Conservation (phyloP, 805 yeast genomes). For the Metschnikowia gruessii region DNA sequence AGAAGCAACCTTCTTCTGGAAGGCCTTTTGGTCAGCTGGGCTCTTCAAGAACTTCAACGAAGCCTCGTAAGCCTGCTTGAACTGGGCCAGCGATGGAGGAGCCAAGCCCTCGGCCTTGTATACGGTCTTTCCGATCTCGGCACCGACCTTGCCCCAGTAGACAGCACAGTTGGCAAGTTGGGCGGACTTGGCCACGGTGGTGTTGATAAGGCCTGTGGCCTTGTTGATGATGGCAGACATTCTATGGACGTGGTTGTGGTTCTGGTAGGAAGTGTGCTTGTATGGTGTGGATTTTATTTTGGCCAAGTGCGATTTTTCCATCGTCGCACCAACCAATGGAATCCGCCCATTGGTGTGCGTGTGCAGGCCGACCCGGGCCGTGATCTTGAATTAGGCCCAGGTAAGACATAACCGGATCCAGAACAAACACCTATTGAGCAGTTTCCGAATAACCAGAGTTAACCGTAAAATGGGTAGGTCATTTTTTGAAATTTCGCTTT, state of each 20-base stretch:
- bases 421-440: too few relatives aligned
- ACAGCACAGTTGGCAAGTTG: slow-evolving; percentile 52
- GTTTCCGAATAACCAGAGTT: too few relatives aligned
- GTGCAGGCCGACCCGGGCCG: slow-evolving; percentile 12
- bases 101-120: slow-evolving; percentile 90
- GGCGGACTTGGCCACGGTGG: slow-evolving; percentile 35
- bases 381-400: slow-evolving; percentile 4
- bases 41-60: slow-evolving; percentile 37
- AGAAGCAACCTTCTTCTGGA: slow-evolving; percentile 45
- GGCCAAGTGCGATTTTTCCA: slow-evolving; percentile 11
- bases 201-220: slow-evolving; percentile 39
- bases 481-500: too few relatives aligned
- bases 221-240: slow-evolving; percentile 46
- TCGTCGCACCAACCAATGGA: slow-evolving; percentile 15
- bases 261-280: not conserved
- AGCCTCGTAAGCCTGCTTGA: slow-evolving; percentile 67
- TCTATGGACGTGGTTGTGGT: not conserved
- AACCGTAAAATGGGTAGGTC: too few relatives aligned
- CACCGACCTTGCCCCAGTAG: slow-evolving; percentile 76
- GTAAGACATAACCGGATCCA: too few relatives aligned
- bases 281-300: slow-evolving; percentile 1
- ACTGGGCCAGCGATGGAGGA: slow-evolving; percentile 78
- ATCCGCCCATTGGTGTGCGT: not conserved
- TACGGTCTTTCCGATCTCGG: slow-evolving; percentile 68
- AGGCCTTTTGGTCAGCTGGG: slow-evolving; percentile 56